phyloP scores from a whole-genome alignment of 306 rosid species.

The Casuarina cunninghamiana region DNA sequence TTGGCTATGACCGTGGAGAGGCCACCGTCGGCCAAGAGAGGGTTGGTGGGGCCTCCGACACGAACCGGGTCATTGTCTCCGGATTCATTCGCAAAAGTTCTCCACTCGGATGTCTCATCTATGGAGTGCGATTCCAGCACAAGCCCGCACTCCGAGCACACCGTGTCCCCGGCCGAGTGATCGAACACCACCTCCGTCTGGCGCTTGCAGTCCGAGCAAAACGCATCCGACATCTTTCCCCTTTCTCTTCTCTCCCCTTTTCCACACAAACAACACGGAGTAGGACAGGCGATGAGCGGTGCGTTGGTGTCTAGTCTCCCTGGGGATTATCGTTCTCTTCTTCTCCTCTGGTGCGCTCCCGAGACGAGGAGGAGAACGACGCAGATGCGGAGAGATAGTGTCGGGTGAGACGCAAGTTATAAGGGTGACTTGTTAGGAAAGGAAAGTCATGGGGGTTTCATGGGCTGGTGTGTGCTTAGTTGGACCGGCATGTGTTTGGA shows the following conservation, averaged over 20 bases:
- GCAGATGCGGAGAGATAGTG: background rate
- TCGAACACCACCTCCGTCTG: conserved; percentile 91
- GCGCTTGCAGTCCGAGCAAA: conserved; percentile 86
- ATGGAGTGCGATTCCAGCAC: conserved; percentile 93
- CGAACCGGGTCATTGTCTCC: conserved; percentile 96
- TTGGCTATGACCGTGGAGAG: conserved; percentile 89
- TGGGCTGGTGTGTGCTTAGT: conserved; percentile 15
- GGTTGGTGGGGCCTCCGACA: conserved; percentile 91
- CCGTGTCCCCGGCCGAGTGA: conserved; percentile 91
- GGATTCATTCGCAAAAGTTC: conserved; percentile 88
- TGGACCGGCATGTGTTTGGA: conserved; percentile 24
- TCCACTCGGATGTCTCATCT: conserved; percentile 94
- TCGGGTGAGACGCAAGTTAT: conserved; percentile 22
- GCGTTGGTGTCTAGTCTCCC: background rate
- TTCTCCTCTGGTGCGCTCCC: background rate
- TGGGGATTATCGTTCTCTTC: background rate
- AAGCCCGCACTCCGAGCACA: conserved; percentile 92
- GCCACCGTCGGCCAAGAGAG: conserved; percentile 80
- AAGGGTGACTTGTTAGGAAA: conserved; percentile 32
- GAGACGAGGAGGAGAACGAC: background rate
- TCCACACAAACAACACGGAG: background rate
- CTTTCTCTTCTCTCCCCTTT: background rate
- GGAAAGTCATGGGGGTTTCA: conserved; percentile 38
- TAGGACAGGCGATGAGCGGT: background rate
- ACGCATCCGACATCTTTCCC: conserved; percentile 69